Percentiles rank a stretch among this genome's conserved stretches.
Evolutionary conservation across 2,329 filamentous ascomycete genomes (phyloP).

Genomic region (Alternaria gaisen): DNA sequence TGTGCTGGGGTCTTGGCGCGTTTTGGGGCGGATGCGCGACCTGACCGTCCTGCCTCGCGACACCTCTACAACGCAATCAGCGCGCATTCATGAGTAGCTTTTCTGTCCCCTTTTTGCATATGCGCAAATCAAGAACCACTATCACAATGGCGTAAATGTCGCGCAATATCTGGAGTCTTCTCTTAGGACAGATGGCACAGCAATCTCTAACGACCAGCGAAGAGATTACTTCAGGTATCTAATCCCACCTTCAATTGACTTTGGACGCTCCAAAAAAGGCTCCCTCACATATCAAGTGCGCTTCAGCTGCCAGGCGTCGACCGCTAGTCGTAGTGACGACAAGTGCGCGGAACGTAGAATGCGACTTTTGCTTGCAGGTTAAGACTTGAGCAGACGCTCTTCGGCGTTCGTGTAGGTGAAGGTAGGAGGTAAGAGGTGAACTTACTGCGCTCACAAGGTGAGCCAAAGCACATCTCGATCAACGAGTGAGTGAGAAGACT

Average conservation of each 20-base stretch:
- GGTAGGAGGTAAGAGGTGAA: not conserved
- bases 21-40: not conserved
- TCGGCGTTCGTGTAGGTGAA: not conserved
- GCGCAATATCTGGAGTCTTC: not conserved
- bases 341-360: no score
- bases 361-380: not conserved
- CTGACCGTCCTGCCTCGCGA: not conserved
- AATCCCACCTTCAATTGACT: no score
- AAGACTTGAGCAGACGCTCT: not conserved
- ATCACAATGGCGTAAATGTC: rapidly evolving
- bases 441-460: not conserved
- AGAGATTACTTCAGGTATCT: no score
- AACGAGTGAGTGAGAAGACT: not conserved
- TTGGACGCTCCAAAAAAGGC: no score
- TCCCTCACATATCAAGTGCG: no score
- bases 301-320: no score
- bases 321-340: no score
- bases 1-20: constrained; percentile 18
- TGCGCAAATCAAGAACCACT: not conserved
- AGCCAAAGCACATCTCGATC: not conserved
- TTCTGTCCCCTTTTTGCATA: rapidly evolving
- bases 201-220: no score
- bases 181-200: not conserved
- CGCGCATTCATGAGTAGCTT: not conserved
- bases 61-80: not conserved